These are phyloP conservation scores for Sclerotinia minor DNA, from an alignment of 2,329 filamentous ascomycete species.

Conservation along the genomic window DNA sequence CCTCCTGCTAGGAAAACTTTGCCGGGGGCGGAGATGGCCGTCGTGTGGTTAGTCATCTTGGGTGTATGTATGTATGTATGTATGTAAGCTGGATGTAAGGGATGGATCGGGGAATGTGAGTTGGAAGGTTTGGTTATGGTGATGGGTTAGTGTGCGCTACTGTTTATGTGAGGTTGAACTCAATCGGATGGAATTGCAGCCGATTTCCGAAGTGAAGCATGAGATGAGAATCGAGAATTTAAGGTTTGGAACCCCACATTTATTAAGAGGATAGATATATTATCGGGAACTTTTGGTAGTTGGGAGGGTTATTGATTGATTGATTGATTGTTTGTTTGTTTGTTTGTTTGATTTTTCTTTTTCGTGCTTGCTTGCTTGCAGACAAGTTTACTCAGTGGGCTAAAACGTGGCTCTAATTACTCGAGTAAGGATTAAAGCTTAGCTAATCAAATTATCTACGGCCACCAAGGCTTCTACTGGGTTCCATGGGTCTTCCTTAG, in stretches of 20 bases:
- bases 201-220: background rate
- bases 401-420: background rate
- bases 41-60: constrained; percentile 28
- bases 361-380: background rate
- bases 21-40: constrained; percentile 78
- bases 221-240: background rate
- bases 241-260: background rate
- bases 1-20: constrained; percentile 95
- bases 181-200: background rate
- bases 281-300: no score
- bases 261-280: no score
- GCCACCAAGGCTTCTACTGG: background rate
- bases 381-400: background rate
- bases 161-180: background rate
- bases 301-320: no score
- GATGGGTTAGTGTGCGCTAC: background rate
- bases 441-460: background rate
- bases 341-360: no score
- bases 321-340: no score
- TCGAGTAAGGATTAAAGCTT: no score
- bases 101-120: background rate
- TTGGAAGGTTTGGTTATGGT: background rate
- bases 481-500: background rate
- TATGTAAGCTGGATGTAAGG: background rate
- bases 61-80: no score